Evolutionary conservation across 1,284 basidiomycete genomes (phyloP).

Genomic region (Coniferiporia weirii): DNA sequence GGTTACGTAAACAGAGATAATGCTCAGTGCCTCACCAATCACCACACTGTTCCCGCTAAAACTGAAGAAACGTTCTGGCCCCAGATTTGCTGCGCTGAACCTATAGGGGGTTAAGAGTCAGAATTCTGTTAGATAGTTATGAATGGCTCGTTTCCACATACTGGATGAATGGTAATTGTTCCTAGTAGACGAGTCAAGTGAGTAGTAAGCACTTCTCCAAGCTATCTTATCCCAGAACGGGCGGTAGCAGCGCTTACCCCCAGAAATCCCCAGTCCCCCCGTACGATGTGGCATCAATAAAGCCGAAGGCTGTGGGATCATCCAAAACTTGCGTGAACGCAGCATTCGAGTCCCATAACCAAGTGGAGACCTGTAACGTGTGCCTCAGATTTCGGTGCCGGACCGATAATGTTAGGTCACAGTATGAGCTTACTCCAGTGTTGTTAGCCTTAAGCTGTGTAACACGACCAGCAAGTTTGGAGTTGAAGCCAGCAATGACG

Average conservation of each 20-base stretch:
- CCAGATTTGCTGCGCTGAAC: slow-evolving; percentile 18
- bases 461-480: slow-evolving; percentile 38
- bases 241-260: slow-evolving; percentile 36
- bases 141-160: slow-evolving; percentile 18
- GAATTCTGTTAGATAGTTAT: background rate
- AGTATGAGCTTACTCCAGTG: slow-evolving; percentile 35
- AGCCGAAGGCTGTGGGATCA: slow-evolving; percentile 45
- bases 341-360: slow-evolving; percentile 47
- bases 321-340: slow-evolving; percentile 48
- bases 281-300: slow-evolving; percentile 45
- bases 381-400: too few relatives aligned
- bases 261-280: slow-evolving; percentile 48
- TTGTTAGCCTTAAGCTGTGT: slow-evolving; percentile 38
- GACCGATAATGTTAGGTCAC: background rate
- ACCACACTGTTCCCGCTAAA: slow-evolving; percentile 16
- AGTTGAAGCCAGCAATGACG: slow-evolving; percentile 49
- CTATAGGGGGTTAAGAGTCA: background rate
- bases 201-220: background rate
- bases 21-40: background rate
- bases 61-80: slow-evolving; percentile 15
- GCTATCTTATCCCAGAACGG: background rate
- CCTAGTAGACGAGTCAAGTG: slow-evolving; percentile 23
- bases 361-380: slow-evolving; percentile 38
- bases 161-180: slow-evolving; percentile 46
- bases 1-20: background rate